These are phyloP conservation scores for Myxozyma nipponensis DNA, from an alignment of 805 yeast species.

Conservation along the genomic window DNA sequence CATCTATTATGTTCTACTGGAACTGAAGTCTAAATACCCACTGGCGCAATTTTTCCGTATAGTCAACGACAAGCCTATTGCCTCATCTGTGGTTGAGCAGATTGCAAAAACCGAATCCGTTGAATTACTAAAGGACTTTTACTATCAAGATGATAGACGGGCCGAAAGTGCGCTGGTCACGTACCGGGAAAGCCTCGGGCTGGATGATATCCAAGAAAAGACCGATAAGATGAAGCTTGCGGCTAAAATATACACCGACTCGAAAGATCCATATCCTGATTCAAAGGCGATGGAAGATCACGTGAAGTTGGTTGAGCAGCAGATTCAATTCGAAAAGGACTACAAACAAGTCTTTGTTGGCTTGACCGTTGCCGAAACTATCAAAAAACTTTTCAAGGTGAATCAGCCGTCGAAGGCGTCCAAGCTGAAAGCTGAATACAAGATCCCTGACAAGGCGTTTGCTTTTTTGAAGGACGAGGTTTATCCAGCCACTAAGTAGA, in stretches of 20 bases:
- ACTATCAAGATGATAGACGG: conserved; percentile 60
- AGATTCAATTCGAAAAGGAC: conserved; percentile 44
- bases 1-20: conserved; percentile 52
- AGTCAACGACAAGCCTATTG: conserved; percentile 47
- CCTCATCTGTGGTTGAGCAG: conserved; percentile 42
- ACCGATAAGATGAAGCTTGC: conserved; percentile 33
- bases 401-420: conserved; percentile 51
- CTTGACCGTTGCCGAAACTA: conserved; percentile 47
- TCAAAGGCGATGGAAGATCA: conserved; percentile 46
- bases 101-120: conserved; percentile 37
- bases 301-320: conserved; percentile 43
- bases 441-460: conserved; percentile 45
- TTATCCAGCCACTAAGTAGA: conserved; percentile 19
- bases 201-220: conserved; percentile 23
- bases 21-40: conserved; percentile 53
- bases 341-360: conserved; percentile 42
- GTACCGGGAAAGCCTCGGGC: conserved; percentile 33
- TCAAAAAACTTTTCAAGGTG: conserved; percentile 44
- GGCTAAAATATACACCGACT: conserved; percentile 37
- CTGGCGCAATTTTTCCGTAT: conserved; percentile 66
- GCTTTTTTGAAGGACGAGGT: conserved; percentile 21
- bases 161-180: conserved; percentile 46
- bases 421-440: conserved; percentile 50
- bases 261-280: conserved; percentile 39
- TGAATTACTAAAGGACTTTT: conserved; percentile 50